phyloP scores from a whole-genome alignment of 768 basidiomycete species.

The Pseudohyphozyma bogoriensis region DNA sequence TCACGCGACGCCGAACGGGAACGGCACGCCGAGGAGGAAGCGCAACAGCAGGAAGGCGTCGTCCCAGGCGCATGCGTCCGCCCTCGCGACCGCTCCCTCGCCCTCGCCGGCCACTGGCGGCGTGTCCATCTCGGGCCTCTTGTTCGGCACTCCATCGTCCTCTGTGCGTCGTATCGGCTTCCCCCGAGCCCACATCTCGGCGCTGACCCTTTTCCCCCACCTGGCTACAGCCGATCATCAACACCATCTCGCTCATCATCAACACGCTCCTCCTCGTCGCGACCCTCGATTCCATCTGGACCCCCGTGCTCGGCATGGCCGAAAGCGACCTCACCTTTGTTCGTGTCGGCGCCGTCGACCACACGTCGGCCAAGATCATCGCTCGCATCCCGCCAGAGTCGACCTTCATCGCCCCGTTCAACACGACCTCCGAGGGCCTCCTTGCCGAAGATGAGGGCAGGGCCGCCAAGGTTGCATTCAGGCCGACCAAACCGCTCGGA shows the following conservation, averaged over 20 bases:
- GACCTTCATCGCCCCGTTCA: not conserved
- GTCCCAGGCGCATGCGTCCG: no score
- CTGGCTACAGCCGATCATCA: conserved; percentile 21
- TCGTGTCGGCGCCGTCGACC: conserved; percentile 60
- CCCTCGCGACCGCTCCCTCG: not conserved
- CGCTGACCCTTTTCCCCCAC: no score
- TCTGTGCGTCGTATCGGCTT: no score
- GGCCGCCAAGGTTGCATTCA: conserved; percentile 30
- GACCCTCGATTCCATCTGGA: conserved; percentile 46
- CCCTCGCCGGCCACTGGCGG: not conserved
- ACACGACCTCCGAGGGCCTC: conserved; percentile 21
- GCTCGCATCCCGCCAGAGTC: conserved; percentile 49
- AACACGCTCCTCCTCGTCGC: conserved; percentile 41
- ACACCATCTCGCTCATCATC: conserved; percentile 35
- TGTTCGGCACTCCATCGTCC: not conserved
- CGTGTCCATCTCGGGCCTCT: not conserved
- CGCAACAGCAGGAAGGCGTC: no score
- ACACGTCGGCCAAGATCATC: conserved; percentile 53
- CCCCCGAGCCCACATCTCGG: no score
- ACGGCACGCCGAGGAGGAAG: no score
- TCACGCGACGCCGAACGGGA: no score
- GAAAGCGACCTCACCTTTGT: conserved; percentile 50
- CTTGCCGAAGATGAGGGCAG: conserved; percentile 15
- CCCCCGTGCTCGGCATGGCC: conserved; percentile 52
- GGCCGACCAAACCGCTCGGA: conserved; percentile 27